These are phyloP conservation scores for Umbelopsis isabellina DNA, from an alignment of 192 early-diverging fungal genomes.

Conservation along the genomic window DNA sequence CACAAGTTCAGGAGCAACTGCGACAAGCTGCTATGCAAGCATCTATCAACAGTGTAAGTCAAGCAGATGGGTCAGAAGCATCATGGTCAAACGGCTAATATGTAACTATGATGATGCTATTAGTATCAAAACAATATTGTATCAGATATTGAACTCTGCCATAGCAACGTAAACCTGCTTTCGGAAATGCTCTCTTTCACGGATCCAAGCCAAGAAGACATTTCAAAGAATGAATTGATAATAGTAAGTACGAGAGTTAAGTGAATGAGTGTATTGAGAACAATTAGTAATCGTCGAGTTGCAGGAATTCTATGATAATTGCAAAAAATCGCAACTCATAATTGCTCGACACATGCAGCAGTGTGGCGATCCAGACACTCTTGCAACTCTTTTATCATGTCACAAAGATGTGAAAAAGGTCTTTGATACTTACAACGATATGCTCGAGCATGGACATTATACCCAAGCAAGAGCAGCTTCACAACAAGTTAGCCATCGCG, in stretches of 20 bases:
- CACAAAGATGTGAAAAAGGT: conserved; percentile 49
- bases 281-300: neutral
- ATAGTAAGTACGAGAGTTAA: conserved; percentile 25
- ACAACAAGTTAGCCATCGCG: conserved; percentile 20
- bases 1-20: neutral
- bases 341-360: conserved; percentile 37
- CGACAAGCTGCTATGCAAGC: conserved; percentile 6
- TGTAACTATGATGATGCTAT: neutral
- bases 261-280: neutral
- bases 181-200: conserved; percentile 49
- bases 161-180: conserved; percentile 46
- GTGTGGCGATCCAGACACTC: conserved; percentile 6
- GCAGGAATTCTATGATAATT: conserved; percentile 52
- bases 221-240: conserved; percentile 52
- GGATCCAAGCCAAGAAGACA: conserved; percentile 50
- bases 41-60: conserved; percentile 6
- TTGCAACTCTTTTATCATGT: conserved; percentile 44
- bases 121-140: conserved; percentile 2
- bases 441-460: conserved; percentile 48
- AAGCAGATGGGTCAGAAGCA: neutral
- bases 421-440: conserved; percentile 51
- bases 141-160: conserved; percentile 45
- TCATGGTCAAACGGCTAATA: neutral
- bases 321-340: conserved; percentile 37
- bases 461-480: conserved; percentile 42